A percentile compares a stretch with the other conserved stretches of the same genome.
These are phyloP conservation scores for Boletus reticulatus DNA, from an alignment of 768 basidiomycete species.

Conservation along the genomic window DNA sequence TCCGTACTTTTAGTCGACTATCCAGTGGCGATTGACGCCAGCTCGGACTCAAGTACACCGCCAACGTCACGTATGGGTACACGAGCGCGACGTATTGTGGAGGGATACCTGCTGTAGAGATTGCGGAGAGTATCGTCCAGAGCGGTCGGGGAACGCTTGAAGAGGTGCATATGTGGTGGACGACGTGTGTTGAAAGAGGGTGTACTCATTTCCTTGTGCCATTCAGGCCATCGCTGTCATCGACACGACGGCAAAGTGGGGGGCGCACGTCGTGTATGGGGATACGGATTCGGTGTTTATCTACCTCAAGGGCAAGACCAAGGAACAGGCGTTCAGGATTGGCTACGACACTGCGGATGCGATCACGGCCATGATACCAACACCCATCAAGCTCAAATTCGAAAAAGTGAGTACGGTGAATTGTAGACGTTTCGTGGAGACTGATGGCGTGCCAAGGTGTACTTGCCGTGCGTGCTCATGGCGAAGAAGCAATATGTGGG, in stretches of 20 bases:
- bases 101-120: conserved; percentile 97
- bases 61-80: conserved; percentile 95
- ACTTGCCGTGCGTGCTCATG: conserved; percentile 91
- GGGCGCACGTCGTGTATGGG: conserved; percentile 91
- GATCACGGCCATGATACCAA: conserved; percentile 83
- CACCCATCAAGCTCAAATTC: conserved; percentile 94
- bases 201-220: no score
- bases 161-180: conserved; percentile 49
- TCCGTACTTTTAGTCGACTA: no score
- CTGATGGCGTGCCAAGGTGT: conserved; percentile 58
- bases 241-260: conserved; percentile 78
- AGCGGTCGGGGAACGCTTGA: conserved; percentile 94
- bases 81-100: conserved; percentile 94
- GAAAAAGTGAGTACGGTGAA: conserved; percentile 79
- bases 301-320: conserved; percentile 85
- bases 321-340: conserved; percentile 90
- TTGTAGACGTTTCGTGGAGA: not conserved
- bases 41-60: conserved; percentile 89
- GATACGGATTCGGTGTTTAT: conserved; percentile 97
- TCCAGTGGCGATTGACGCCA: no score
- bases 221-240: conserved; percentile 79
- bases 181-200: no score
- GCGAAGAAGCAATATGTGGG: conserved; percentile 99
- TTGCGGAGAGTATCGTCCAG: conserved; percentile 97
- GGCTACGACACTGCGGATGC: conserved; percentile 90